Base-by-base conservation (phyloP, 2,329 filamentous ascomycete species). In the Aspergillus ibericus region DNA sequence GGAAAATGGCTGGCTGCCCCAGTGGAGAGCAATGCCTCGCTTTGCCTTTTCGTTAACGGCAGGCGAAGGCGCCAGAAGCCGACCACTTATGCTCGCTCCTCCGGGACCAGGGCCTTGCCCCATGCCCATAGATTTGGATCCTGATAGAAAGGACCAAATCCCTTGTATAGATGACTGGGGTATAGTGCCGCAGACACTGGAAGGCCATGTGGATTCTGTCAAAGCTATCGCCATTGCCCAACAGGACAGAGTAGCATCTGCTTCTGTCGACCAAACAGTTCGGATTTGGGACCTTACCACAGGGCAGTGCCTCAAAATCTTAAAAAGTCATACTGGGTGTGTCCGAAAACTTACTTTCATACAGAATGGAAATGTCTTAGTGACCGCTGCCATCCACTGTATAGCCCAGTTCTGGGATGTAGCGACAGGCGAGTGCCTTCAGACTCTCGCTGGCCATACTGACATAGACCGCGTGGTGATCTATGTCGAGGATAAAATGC, bases 161-260 rank as follows among this genome's bases (percentile, higher is more conserved):
- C 36, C 36, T 40, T 7, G n/a, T 7, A 16, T 18, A 40, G n/a
- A 20, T 4, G n/a, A 40, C n/a, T 40, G 16, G 36, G n/a, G 36
- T 10, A 18, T 16, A 18, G 8, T 40, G 2, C n/a, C 36, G 9
- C 50, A 20, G 7, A 40, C 16, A 16, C 50, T 53, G 7, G 36
- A 56, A 29, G 46, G 53, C 46, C 53, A 56, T 36, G 13, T 32
- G 29, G 48, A 20, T 15, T 22, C 32, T 16, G 35, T 56, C 25
- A 32, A 9, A 8, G 35, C 55, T 8, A 22, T 51, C 32, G 47
- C 54, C 15, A 13, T 52, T 35, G 18, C 35, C 55, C 9, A 48
- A 52, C 27, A 48, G 27, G 15, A 25, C 4, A 25, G n/a, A 15
- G 36, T 56, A n/a, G 55, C 48, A 27, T 56, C 53, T 12, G 46